Base-by-base conservation (phyloP, 805 yeast species). In the Saccharomycopsis schoenii region DNA sequence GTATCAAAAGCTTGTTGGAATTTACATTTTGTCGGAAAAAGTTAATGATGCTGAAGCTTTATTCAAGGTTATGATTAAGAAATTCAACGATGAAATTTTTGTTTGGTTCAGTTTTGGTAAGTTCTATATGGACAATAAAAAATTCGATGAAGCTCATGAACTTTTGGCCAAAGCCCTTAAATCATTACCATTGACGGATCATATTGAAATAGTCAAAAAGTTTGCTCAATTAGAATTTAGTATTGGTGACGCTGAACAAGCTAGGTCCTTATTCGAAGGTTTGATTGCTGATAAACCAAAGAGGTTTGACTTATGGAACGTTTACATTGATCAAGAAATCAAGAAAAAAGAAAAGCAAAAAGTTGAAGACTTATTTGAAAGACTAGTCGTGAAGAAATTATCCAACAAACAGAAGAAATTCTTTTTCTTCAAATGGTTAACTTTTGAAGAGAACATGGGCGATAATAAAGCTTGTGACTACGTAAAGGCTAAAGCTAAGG, bases 261-360 rank as follows among this genome's bases (percentile, higher is more conserved):
- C 96, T 60, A 85, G 98, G 71, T 89, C 97, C 1, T 79, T 93
- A 67, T 89, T 93, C 69, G 98, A 93, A 76, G 98, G 97, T 62
- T 80, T 93, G 65, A 73, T 93, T 59, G 82, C 93, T 25, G 94
- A 92, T 70, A 93, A 88, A 56, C 94, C 97, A 59, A 90, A 90
- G 79, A 83, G 96, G 75, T 82, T 89, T 64, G 99, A 93, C 73
- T 73, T 93, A 64, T 93, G 98, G 98, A 92, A 88, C 69, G 96
- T 93, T 50, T 93, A 91, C 73, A 81, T 93, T 66, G 99, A 93
- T 72, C 96, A 89, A 72, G 98, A 93, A 73, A 85, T 89, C 68
- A 91, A 89, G 73, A 70, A 73, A 36, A 82, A 80, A 59, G 86
- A 84, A 58, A 85, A 84, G 73, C 75, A 76, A 66, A 85, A 83